Evolutionary conservation across 2,329 filamentous ascomycete genomes (phyloP), one percentile per base, ranked within the genome.

Genomic region (Scedosporium minutisporum): DNA sequence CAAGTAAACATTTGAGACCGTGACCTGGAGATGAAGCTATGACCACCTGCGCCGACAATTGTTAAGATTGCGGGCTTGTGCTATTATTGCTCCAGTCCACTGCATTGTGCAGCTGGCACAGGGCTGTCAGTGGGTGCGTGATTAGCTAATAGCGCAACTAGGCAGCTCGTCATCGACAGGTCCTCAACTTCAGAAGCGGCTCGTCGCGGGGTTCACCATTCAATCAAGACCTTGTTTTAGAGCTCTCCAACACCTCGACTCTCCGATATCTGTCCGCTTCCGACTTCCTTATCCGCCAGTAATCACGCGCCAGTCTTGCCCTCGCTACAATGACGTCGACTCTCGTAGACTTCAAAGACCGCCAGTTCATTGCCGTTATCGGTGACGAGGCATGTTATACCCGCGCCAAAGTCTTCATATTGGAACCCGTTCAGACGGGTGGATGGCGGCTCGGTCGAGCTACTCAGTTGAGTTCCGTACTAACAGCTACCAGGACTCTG

Each of bases 311-410:
- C 29, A 16, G 58, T 51, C 38, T 60, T 38, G 18, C 55, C 66
- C 62, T 66, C 51, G 63, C 53, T 42, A 63, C 68, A 72, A 69
- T 55, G 53, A 82, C 82, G 79, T 70, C 81, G 64, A 78, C 78
- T 57, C 79, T 83, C 68, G 78, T 81, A 66, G 83, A 86, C 68
- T 88, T 81, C 75, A 88, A 92, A 78, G 92, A 97, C 77, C 86
- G 95, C 71, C 89, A 99, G 78, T 96, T 99, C 73, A 86, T 99
- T 64, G 95, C 95, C 67, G 93, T 99, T 58, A 99, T 99, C 73
- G 95, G 95, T 61, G 95, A 99, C 76, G 95, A 99, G 86, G 95
- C 91, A 73, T 66, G 75, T 63, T 42, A 38, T 41, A 27, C 53
- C 58, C 16, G n/a, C 10, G 42, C 42, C 16, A 14, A 57, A 25